A percentile compares a stretch with the other conserved stretches of the same genome.
These are phyloP conservation scores for Kuraishia cidri DNA, from an alignment of 805 yeast genomes.

Conservation along the genomic window DNA sequence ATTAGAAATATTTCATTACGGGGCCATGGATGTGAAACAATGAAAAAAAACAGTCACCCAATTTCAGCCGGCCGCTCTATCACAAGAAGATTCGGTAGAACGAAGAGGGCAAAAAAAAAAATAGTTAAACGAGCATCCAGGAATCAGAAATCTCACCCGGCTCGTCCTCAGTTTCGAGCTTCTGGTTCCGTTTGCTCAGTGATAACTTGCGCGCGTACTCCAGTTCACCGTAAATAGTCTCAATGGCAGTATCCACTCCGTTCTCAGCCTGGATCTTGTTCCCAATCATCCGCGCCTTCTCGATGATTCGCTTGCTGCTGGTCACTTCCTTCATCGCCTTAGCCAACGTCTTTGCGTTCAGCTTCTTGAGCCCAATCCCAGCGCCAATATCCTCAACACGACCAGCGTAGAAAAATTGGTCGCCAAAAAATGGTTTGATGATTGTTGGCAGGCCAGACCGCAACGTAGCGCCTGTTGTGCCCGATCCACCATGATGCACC, in stretches of 20 bases:
- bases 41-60: too few species aligned
- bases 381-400: slow-evolving; percentile 86
- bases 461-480: slow-evolving; percentile 89
- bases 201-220: slow-evolving; percentile 65
- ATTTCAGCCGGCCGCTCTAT: too few species aligned
- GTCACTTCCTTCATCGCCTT: slow-evolving; percentile 66
- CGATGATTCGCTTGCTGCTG: slow-evolving; percentile 54
- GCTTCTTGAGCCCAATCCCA: slow-evolving; percentile 62
- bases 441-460: slow-evolving; percentile 84
- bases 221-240: slow-evolving; percentile 67
- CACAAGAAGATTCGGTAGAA: too few species aligned
- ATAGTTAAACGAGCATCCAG: slow-evolving; percentile 5
- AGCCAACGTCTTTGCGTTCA: slow-evolving; percentile 54
- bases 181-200: slow-evolving; percentile 27
- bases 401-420: slow-evolving; percentile 85
- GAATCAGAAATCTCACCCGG: slow-evolving; percentile 8
- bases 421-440: slow-evolving; percentile 93
- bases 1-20: too few species aligned
- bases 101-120: too few species aligned
- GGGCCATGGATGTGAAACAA: too few species aligned
- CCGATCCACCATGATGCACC: slow-evolving; percentile 96
- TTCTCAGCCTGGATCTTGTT: slow-evolving; percentile 58
- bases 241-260: slow-evolving; percentile 75
- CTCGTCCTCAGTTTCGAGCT: slow-evolving; percentile 6
- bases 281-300: slow-evolving; percentile 59